Base-by-base conservation (phyloP, 345 rosid species). In the Eucalyptus sp. region DNA sequence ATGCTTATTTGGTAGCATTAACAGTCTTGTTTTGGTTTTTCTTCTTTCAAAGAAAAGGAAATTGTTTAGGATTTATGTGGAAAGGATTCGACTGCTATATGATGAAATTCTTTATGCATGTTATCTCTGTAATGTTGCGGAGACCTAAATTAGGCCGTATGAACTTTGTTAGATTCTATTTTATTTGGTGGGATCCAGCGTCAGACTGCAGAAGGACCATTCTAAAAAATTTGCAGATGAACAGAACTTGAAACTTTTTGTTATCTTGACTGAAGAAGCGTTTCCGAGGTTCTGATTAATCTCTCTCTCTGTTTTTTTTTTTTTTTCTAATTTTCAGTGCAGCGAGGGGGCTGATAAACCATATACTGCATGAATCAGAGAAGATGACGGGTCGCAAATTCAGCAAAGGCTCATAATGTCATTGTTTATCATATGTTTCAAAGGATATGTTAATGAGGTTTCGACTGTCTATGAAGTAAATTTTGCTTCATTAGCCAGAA, bases 291-390 rank as follows among this genome's bases (percentile, higher is more conserved):
- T 71, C 83, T 76, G 13, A 76, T 25, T 41, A 76, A 5, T 20
- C 43, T 54, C 86, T 16, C 8, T 51, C 41, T 37, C 41, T 33
- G 37, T 1, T 51, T 50, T 14, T 1, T 16, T 52, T 51, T 51
- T 17, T 16, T 41, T 60, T 80, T 5, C 68, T 90, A 44, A 37
- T 89, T 91, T 91, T 93, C 95, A 98, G 99, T 88, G 99, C 99
- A 13, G 99, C 99, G 43, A 94, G 99, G 88, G 99, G 98, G 90
- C 99, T 97, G 88, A 95, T 97, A 91, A 97, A 98, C 91, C 99
- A 98, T 91, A 96, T 97, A 86, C 93, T 98, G 56, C 93, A 94
- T 3, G 99, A 96, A 92, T 88, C 98, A 29, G 99, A 96, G 94
- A 95, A 92, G 94, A 66, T 93, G 92, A 90, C 97, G 37, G 96